Base-by-base conservation (phyloP, 805 yeast genomes). In the Candida ficus region DNA sequence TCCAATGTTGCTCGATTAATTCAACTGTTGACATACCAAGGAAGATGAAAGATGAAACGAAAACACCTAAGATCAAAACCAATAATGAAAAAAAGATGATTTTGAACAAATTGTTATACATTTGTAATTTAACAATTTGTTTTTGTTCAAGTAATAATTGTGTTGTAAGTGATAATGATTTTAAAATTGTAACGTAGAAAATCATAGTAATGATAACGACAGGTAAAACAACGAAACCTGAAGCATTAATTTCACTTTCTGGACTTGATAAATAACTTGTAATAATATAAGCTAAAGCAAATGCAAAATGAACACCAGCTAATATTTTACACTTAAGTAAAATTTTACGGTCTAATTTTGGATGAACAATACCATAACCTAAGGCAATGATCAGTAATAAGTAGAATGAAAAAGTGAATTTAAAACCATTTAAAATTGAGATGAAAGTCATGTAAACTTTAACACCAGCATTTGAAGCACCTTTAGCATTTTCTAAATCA, bases 301-400 rank as follows among this genome's bases (percentile, higher is more conserved):
- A 68, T 17, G 73, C 65, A 42, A 79, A 80, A 45, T 80, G 83
- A 13, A 73, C 62, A 5, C 58, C 72, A 1, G 85, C 76, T 38
- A 81, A 69, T 12, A 78, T 60, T 53, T 80, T 73, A 59, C 87
- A 78, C 60, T 71, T 78, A 53, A 80, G 68, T 96, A 93, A 87
- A 22, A 72, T 55, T 41, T 77, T 76, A 60, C 77, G 76, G 35
- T 89, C 85, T 45, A 93, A 73, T 47, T 89, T 83, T 34, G 96
- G 89, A 56, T 77, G 79, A 37, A 93, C 98, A 35, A 93, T 89
- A 47, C 98, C 97, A 63, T 90, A 93, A 30, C 99, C 99, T 49
- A 90, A 69, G 12, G 95, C 74, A 41, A 93, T 91, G 53, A 88
- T 82, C 48, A 91, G 69, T 41, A 93, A 69, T 53, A 93, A 66